These are phyloP conservation scores for Sarocladiaceae sp. DNA, from an alignment of 2,329 filamentous ascomycete genomes.

Conservation along the genomic window DNA sequence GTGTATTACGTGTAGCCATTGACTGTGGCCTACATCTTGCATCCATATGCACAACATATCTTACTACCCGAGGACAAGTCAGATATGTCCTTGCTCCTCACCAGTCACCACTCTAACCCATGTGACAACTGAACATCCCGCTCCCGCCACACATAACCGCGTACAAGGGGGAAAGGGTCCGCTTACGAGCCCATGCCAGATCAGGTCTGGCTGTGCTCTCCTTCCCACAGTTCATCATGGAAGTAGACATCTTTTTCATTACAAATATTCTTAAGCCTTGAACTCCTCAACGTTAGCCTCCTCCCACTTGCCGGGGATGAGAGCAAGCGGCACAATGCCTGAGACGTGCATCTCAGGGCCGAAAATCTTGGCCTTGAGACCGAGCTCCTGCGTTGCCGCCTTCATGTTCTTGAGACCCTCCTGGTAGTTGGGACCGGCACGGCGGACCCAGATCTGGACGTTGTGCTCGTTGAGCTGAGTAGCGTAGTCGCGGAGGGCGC, in stretches of 20 bases:
- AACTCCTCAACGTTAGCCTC: conserved; percentile 57
- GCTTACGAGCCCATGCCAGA: too few species aligned
- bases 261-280: conserved; percentile 38
- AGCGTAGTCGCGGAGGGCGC: conserved; percentile 85
- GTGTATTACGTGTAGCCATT: conserved; percentile 6
- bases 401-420: conserved; percentile 99
- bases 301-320: conserved; percentile 60
- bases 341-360: conserved; percentile 89
- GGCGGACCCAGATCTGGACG: conserved; percentile 91
- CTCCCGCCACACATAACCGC: too few species aligned
- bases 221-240: conserved; percentile 6
- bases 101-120: too few species aligned
- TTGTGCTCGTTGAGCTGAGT: conserved; percentile 89
- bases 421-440: conserved; percentile 93
- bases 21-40: background rate
- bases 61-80: background rate
- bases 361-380: conserved; percentile 62
- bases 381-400: conserved; percentile 86
- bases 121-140: too few species aligned
- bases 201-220: conserved; percentile 8
- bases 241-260: conserved; percentile 5
- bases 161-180: too few species aligned
- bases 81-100: too few species aligned
- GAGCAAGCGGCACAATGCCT: conserved; percentile 90
- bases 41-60: conserved; percentile 8